Base-by-base conservation (phyloP, 306 rosid genomes). In the Rosa chinensis region DNA sequence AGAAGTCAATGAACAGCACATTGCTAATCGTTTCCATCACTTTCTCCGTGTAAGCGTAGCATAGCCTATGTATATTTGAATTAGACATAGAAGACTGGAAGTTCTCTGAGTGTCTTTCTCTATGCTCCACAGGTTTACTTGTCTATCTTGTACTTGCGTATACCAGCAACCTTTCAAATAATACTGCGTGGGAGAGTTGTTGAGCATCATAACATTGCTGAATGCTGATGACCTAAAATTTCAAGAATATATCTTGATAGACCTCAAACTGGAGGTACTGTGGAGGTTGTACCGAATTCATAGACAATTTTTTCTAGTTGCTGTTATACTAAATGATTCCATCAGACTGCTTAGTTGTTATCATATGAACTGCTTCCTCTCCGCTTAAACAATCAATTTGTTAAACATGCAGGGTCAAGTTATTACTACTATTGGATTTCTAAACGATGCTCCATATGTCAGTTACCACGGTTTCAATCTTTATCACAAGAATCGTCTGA, bases 401-500 rank as follows among this genome's bases (percentile, higher is more conserved):
- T 82, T 77, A 61, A 5, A 50, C 79, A 72, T 74, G 67, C 77
- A 82, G 99, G 98, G 82, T 68, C 52, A 80, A 79, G 78, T 84
- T 80, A 77, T 93, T 78, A 92, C 97, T 5, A 92, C 98, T 63
- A 89, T 95, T 77, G 99, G 99, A 74, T 95, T 91, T 90, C 87
- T 92, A 58, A 95, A 91, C 78, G 99, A 95, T 76, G 98, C 98
- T 82, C 99, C 99, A 7, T 70, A 47, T 3, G 84, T 95, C 80
- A 77, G 66, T 78, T 61, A 88, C 55, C 99, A 95, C 47, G 99
- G 99, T 77, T 95, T 95, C 85, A 92, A 91, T 75, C 87, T 95
- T 73, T 93, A 95, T 88, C 96, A 95, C 86, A 95, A 93, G 85
- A 91, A 93, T 82, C 97, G 99, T 79, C 84, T 95, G 72, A 95